phyloP scores from a whole-genome alignment of 306 rosid species.

The Trifolium fragiferum region DNA sequence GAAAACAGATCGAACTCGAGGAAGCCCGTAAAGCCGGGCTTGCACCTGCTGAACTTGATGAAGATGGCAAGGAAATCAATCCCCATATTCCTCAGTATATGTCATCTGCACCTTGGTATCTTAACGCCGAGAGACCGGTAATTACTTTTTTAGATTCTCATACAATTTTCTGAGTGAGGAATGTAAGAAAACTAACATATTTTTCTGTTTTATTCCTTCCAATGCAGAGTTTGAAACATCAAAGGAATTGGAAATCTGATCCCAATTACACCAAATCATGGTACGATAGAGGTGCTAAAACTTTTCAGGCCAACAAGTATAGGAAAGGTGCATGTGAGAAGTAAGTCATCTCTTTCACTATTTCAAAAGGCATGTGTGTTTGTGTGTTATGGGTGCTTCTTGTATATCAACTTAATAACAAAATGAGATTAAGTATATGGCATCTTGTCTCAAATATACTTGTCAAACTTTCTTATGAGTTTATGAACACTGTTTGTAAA shows the following conservation, averaged over 20 bases:
- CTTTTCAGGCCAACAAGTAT: slow-evolving; percentile 37
- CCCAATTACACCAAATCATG: slow-evolving; percentile 43
- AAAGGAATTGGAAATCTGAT: slow-evolving; percentile 42
- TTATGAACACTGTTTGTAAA: too few relatives aligned
- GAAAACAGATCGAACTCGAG: slow-evolving; percentile 40
- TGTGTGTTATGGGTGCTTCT: too few relatives aligned
- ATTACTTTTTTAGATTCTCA: too few relatives aligned
- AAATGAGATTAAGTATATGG: too few relatives aligned
- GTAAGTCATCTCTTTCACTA: background rate
- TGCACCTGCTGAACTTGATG: slow-evolving; percentile 39
- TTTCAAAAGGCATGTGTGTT: background rate
- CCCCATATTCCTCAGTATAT: slow-evolving; percentile 43
- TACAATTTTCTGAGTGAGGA: too few relatives aligned
- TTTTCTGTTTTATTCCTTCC: background rate
- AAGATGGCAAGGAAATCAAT: slow-evolving; percentile 44
- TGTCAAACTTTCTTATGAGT: background rate
- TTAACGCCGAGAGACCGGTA: slow-evolving; percentile 44
- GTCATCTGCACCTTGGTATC: slow-evolving; percentile 45
- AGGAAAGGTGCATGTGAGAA: background rate
- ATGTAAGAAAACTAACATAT: background rate
- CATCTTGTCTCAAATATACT: background rate
- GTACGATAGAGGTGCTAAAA: slow-evolving; percentile 42
- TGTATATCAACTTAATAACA: too few relatives aligned
- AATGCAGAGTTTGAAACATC: slow-evolving; percentile 46
- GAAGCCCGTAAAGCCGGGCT: slow-evolving; percentile 41